phyloP scores from a whole-genome alignment of 2,329 filamentous ascomycete genomes.

The Teratosphaeria destructans region DNA sequence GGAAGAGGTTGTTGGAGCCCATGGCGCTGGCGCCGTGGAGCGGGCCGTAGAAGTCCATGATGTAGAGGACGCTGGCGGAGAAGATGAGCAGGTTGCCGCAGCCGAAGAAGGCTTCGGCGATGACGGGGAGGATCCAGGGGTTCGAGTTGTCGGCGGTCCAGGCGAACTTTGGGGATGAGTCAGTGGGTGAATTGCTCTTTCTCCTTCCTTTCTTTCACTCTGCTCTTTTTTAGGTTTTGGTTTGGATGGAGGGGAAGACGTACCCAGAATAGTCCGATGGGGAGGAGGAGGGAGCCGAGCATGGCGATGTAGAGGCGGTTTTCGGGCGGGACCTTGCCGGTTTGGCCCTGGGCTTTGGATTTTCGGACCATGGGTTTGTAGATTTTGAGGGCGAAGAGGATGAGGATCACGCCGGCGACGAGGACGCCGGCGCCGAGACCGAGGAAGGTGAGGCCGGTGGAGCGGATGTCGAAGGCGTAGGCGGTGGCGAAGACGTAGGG shows the following conservation, averaged over 20 bases:
- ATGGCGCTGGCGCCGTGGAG: constrained; percentile 47
- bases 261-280: constrained; percentile 23
- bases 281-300: constrained; percentile 17
- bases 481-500: no score
- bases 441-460: constrained; percentile 66
- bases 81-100: constrained; percentile 25
- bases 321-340: constrained; percentile 23
- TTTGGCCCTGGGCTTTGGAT: constrained; percentile 20
- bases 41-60: constrained; percentile 46
- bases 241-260: not conserved
- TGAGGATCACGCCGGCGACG: constrained; percentile 32
- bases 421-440: constrained; percentile 60
- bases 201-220: no score
- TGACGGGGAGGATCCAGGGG: constrained; percentile 30
- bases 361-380: constrained; percentile 15
- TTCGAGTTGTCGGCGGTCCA: constrained; percentile 27
- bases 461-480: constrained; percentile 60
- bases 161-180: constrained; percentile 27
- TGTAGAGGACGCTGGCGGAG: constrained; percentile 32
- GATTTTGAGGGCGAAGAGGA: constrained; percentile 27
- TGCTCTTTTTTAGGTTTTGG: not conserved
- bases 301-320: constrained; percentile 26
- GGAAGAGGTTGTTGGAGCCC: constrained; percentile 48
- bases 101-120: constrained; percentile 25
- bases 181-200: no score